Percentiles rank a stretch among this genome's conserved stretches.
Evolutionary conservation across 2,329 filamentous ascomycete species (phyloP).

Genomic region (Colletotrichum sp.): DNA sequence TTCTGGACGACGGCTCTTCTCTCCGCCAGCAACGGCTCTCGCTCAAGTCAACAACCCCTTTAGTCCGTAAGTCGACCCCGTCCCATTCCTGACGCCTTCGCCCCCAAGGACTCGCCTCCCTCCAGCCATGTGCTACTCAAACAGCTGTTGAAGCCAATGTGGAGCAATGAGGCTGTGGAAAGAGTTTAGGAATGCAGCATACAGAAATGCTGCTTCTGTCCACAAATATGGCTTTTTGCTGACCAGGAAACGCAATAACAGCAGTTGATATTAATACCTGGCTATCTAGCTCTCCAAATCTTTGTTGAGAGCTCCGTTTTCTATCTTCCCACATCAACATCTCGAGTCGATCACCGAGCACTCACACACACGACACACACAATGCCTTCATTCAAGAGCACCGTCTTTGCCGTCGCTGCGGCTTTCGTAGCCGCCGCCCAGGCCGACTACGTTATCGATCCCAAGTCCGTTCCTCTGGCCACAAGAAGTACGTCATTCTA

Average conservation of each 20-base stretch:
- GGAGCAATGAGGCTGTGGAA: background rate
- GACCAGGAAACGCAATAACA: constrained; percentile 15
- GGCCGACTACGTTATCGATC: constrained; percentile 66
- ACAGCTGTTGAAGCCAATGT: background rate
- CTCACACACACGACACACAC: constrained; percentile 20
- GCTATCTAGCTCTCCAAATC: background rate
- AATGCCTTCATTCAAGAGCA: constrained; percentile 62
- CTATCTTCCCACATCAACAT: background rate
- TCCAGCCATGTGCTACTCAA: background rate
- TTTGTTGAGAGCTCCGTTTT: background rate
- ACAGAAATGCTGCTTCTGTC: background rate
- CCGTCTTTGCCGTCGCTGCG: constrained; percentile 59
- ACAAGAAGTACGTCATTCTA: constrained; percentile 52
- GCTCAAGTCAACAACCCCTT: background rate
- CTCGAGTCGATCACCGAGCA: background rate
- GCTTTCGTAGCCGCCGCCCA: constrained; percentile 58
- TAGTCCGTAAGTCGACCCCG: constrained; percentile 1
- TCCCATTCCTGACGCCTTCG: background rate
- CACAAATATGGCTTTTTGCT: constrained; percentile 2
- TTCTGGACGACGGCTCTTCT: background rate
- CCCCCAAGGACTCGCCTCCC: background rate
- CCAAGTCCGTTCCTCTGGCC: constrained; percentile 58
- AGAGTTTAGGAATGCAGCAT: constrained; percentile 18
- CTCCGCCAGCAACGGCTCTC: background rate
- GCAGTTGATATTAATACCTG: background rate